Evolutionary conservation across 106 monocot genomes (phyloP).

Genomic region (Dioscorea dumetorum): DNA sequence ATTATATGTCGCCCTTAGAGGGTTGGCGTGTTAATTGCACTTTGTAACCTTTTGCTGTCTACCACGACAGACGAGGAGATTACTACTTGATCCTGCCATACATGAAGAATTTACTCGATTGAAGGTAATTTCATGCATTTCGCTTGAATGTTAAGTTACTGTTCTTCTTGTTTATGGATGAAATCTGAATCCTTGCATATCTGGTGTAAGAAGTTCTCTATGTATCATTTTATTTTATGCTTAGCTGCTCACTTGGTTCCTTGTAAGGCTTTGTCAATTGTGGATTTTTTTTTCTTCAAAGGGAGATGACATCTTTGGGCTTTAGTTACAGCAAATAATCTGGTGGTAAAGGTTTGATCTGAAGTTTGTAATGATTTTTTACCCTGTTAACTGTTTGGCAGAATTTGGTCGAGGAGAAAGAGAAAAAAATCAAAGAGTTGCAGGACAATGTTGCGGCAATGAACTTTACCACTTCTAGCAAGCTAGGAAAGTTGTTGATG

Average conservation of each 20-base stretch:
- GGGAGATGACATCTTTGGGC: too few species aligned
- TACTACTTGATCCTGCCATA: conserved; percentile 95
- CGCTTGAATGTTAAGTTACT: background rate
- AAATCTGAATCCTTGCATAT: background rate
- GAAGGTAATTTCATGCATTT: conserved; percentile 49
- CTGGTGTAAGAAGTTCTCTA: background rate
- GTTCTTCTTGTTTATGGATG: background rate
- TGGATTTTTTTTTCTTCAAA: too few species aligned
- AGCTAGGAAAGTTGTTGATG: conserved; percentile 90
- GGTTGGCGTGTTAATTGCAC: too few species aligned
- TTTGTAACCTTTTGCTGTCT: background rate
- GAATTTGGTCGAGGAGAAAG: conserved; percentile 92
- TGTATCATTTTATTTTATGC: background rate
- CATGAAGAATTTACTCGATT: conserved; percentile 96
- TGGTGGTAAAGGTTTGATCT: background rate
- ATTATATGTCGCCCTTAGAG: too few species aligned
- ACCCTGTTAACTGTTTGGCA: conserved; percentile 11
- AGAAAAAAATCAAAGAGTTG: conserved; percentile 94
- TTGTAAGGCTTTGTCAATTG: too few species aligned
- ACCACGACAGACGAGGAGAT: conserved; percentile 62
- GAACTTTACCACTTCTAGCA: conserved; percentile 84
- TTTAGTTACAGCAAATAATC: background rate
- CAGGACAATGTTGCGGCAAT: conserved; percentile 94
- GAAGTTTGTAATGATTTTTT: background rate
- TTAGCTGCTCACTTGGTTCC: too few species aligned